Evolutionary conservation across 176 grass and related monocot genomes (phyloP), one percentile per base, ranked within the genome.

Genomic region (Bothriochloa decipiens): DNA sequence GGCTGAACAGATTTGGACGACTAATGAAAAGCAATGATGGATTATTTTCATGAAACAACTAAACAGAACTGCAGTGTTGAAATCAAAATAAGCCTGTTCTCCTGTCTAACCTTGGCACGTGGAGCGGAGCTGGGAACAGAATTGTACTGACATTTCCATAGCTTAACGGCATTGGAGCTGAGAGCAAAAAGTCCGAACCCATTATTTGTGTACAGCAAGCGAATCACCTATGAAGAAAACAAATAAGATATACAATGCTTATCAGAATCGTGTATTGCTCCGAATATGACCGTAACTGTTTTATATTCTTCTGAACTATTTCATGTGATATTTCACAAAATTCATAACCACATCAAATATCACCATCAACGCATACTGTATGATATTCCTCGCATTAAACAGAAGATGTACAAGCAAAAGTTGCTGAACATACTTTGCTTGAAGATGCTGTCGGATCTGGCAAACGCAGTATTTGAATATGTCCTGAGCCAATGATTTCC

Each of bases 31-130:
- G 5, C 20, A 18, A 15, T 1, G 70, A 17, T 25, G 4, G 75
- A 28, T 32, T 1, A 0, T 4, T 40, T 12, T 40, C 0, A 84
- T 35, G 63, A 62, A 41, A 50, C 64, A 82, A 57, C 13, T 20
- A 84, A 84, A 40, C 16, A 69, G 13, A 40, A 79, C 69, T 52
- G 14, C 14, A 64, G 28, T 10, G 17, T 40, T 35, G 64, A 67
- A 67, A 67, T 67, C 4, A 32, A 63, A 6, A 7, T 35, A 35
- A 35, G 29, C 14, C 0, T 35, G 13, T 66, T 7, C 1, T 32
- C 64, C 11, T 20, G 3, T 49, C 72, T 87, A 84, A 97, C 94
- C 90, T 91, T 94, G 86, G 90, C 90, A 81, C 62, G 80, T 74
- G 90, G 94, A 82, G 92, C 91, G n/a, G n/a, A n/a, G n/a, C n/a